Evolutionary conservation across 352 stramenopile genomes (phyloP), one percentile per base, ranked within the genome.

Genomic region (Phytophthora hibernalis): DNA sequence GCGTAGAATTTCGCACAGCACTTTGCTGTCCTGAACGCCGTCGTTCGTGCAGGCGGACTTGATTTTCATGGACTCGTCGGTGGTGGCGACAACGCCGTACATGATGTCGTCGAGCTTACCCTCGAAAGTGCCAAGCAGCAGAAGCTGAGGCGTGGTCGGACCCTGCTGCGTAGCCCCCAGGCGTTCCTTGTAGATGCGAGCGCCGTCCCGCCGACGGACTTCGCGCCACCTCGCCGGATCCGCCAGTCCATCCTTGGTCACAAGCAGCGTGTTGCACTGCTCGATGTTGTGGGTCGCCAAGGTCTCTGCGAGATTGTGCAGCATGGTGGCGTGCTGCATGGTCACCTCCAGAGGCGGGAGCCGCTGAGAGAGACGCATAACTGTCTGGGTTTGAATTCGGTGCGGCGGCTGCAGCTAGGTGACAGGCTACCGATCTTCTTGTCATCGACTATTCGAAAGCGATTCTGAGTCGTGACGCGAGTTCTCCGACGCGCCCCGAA

Each of bases 31-130:
- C 42, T 54, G 33, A 15, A 64, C 56, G 7, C 56, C 31, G 61
- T 70, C 61, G 22, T 61, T 45, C 3, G 62, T 62, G 28, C 50
- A 67, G 13, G 45, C 55, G 10, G 79, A 80, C 51, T 85, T 84
- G 48, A 90, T 72, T 28, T 76, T 69, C 45, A 89, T 85, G 9
- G 70, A 62, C 20, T 80, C 73, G 15, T 82, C 71, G 20, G 75
- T 73, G 16, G 71, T 69, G 24, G 76, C 70, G 20, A 76, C 66
- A 13, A 74, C 42, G 20, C 77, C 80, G 56, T 86, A 90, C 77
- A 92, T 86, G 55, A 85, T 55, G 57, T 90, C 82, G 28, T 92
- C 78, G 24, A 92, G 61, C n/a, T 54, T 72, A 10, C 82, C 80
- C 3, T 75, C 60, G 18, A 90, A 49, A 7, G 80, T 79, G 12